Evolutionary conservation across 768 basidiomycete species (phyloP), one percentile per base, ranked within the genome.

Genomic region (Rhizopogon vesiculosus): DNA sequence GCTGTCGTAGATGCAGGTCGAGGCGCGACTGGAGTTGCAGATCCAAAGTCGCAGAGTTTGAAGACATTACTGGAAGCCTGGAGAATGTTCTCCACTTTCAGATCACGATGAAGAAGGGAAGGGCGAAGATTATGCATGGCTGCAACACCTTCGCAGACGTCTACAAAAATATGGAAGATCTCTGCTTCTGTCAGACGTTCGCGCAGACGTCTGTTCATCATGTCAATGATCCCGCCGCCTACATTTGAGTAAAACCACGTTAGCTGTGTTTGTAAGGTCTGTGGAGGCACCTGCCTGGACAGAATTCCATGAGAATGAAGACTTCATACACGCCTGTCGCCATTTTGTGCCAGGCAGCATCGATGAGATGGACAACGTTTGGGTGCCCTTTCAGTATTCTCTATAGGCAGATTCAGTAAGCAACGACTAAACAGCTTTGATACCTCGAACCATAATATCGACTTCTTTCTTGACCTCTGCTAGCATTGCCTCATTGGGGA

Each of bases 171-270:
- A 70, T 94, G 93, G 52, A 99, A 79, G 64, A 99, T 98, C 72
- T 99, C 97, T 22, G 87, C 81, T 72, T 99, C 97, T 2, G 93
- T 95, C 42, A 98, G 80, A 25, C 97, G 85, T 72, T 98, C 94
- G 53, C 95, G 84, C 45, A 99, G 79, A 51, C 97, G 84, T 62
- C 94, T 85, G 72, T 99, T 99, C 91, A 99, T 94, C 88, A 98
- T 94, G 74, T 99, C 97, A 72, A 99, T 98, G 61, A 99, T 98
- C 38, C 97, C 97, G 40, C 97, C 97, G 46, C 94, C 94, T 93
- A 60, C 13, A 52, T 40, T 43, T 28, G 40, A 50, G 53, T 60
- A 45, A 60, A 64, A 49, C 38, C 22, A 25, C 15, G 38, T 38
- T 4, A 38, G 3, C 12, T 49, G 19, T 10, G 15, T 39, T 8